Evolutionary conservation across 2,329 filamentous ascomycete genomes (phyloP), one percentile per base, ranked within the genome.

Genomic region (Aureobasidium sp.): DNA sequence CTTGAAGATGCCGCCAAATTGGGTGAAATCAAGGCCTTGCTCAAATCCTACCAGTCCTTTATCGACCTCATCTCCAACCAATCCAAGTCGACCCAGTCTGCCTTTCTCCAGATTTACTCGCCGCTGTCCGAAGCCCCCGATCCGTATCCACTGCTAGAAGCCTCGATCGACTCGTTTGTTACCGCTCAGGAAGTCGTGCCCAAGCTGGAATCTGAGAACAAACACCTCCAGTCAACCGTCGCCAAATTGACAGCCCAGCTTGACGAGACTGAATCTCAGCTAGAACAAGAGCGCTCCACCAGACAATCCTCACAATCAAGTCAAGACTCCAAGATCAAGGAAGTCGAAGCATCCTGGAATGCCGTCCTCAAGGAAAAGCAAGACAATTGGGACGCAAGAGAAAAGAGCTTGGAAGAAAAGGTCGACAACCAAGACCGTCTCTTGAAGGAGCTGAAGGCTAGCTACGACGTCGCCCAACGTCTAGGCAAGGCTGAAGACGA

Each of bases 61-160:
- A 97, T 99, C 74, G 94, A 99, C 72, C 86, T 96, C 63, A 82
- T 99, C 64, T 95, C 94, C 22, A 97, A 93, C 74, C 93, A 97
- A 75, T 94, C 91, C 68, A 99, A 99, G 76, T 85, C 90, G 6
- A 90, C 94, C 60, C 95, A 96, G 69, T 92, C 91, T 17, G 88
- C 92, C 7, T 99, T 99, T 72, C 80, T 99, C 65, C 90, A 96
- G 70, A 82, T 94, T 31, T 99, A 99, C 74, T 94, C 91, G 5
- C 89, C 91, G 4, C 80, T 99, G 36, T 96, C 93, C 59, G 95
- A 99, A 78, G 94, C 90, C 1, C 94, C 94, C 17, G 94, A 99
- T 73, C 94, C 94, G 44, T 99, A 97, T 68, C 94, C 94, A 8
- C 80, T 99, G 29, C 87, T 99, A 45, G 95, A 99, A 78, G 93